Evolutionary conservation across 208 protist genomes (phyloP), one percentile per base, ranked within the genome.

Genomic region (Acanthamoeba quina): DNA sequence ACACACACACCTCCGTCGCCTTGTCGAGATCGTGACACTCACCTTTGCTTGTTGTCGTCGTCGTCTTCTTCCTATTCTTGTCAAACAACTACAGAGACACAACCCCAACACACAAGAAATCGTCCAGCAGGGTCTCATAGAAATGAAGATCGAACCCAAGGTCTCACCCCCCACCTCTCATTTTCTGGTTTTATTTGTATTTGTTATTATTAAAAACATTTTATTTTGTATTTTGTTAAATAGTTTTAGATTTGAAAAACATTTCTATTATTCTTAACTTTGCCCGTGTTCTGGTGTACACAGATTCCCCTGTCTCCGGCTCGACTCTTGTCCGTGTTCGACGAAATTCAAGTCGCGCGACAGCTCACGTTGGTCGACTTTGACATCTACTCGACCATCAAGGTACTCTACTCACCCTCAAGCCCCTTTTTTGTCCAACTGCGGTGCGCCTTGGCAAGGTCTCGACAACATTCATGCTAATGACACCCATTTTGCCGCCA

Each of bases 301-400:
- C 29, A 88, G 80, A 88, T 88, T 88, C 80, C 80, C 17, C 47
- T 88, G 29, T 88, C 80, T 5, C 80, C 80, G 19, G 44, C 80
- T 19, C 80, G 80, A 11, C 80, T 88, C 37, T n/a, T 88, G 47
- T 88, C 80, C 5, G 80, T 88, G 41, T 88, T 88, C 24, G 80
- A 88, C 21, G 80, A 88, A 62, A 88, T 88, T 41, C 80, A 88
- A 24, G 80, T 97, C 9, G 96, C 96, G 13, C 31, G 94, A 49
- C 96, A 97, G 52, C 70, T 97, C 21, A 96, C 95, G 31, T 58
- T 97, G 2, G 95, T 97, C 29, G 96, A 97, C 26, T 97, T 96
- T 95, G 83, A 96, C 34, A 96, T 97, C 15, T 97, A 78, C 74
- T 64, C 68, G 29, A 31, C 90, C 21, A 94, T 94, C 41, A n/a